Percentiles rank a stretch among this genome's conserved stretches.
Conservation (phyloP, 225 moss, liverwort and hornwort genomes). For the Lunularia cruciata region DNA sequence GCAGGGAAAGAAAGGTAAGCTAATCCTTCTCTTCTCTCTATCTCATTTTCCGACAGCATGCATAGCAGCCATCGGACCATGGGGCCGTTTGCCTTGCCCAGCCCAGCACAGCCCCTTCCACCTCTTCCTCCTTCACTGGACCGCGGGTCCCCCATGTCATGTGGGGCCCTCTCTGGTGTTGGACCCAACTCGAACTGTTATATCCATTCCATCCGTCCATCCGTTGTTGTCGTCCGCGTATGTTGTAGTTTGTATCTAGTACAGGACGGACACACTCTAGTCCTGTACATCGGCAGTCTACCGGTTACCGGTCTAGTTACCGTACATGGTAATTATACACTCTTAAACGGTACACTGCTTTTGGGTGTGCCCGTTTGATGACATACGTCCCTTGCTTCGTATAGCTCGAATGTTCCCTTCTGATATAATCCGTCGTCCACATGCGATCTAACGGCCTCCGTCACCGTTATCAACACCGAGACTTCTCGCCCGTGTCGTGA, state of each 20-base stretch:
- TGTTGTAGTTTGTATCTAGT: not conserved
- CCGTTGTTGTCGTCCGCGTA: too few species aligned
- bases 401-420: not conserved
- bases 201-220: not conserved
- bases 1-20: slow-evolving; percentile 4
- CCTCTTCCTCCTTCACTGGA: not conserved
- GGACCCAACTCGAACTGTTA: not conserved
- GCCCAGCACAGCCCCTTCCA: not conserved
- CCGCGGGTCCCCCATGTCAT: slow-evolving; percentile 3
- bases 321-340: not conserved
- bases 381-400: too few species aligned
- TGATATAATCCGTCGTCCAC: too few species aligned
- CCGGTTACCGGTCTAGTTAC: slow-evolving; percentile 4
- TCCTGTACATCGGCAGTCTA: not conserved
- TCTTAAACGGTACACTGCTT: slow-evolving; percentile 1
- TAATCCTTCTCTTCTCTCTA: not conserved
- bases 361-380: too few species aligned
- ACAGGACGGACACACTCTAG: not conserved
- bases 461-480: too few species aligned
- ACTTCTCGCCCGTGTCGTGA: too few species aligned
- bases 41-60: slow-evolving; percentile 23
- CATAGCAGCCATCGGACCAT: slow-evolving; percentile 14
- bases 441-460: too few species aligned
- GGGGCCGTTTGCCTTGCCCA: not conserved
- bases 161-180: slow-evolving; percentile 9